Evolutionary conservation across 371 early-diverging fungal genomes (phyloP).

Genomic region (Parasitella parasitica): DNA sequence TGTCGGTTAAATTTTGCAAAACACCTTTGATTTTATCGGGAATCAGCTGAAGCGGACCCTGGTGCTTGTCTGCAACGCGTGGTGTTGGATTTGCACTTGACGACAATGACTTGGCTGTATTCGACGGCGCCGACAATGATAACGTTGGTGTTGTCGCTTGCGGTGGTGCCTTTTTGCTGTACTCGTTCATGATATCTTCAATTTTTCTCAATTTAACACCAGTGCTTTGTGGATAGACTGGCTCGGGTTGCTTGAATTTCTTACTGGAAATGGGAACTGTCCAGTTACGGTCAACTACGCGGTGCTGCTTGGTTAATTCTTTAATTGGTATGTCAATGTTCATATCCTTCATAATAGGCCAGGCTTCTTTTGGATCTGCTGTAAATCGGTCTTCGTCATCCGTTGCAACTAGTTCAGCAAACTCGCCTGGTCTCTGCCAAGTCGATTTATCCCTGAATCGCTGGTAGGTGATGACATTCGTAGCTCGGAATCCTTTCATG

Average conservation of each 20-base stretch:
- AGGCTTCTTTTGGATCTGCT: constrained; percentile 5
- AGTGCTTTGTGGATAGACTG: constrained; percentile 14
- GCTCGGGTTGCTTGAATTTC: constrained; percentile 3
- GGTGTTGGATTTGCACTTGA: not conserved
- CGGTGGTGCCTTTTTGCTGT: not conserved
- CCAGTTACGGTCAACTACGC: constrained; percentile 9
- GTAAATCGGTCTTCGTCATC: constrained; percentile 6
- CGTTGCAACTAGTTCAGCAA: not conserved
- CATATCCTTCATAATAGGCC: constrained; percentile 11
- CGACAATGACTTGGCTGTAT: not conserved
- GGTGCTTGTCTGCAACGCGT: constrained; percentile 4
- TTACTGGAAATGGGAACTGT: constrained; percentile 10
- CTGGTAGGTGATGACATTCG: constrained; percentile 4
- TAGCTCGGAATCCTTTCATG: constrained; percentile 6
- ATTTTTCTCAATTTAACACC: constrained; percentile 19
- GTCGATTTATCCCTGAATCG: constrained; percentile 2
- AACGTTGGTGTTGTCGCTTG: not conserved
- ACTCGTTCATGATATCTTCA: constrained; percentile 16
- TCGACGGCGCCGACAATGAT: not conserved
- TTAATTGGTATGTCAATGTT: not conserved
- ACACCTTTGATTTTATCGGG: constrained; percentile 12
- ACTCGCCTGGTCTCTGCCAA: constrained; percentile 1
- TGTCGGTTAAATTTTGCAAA: constrained; percentile 5
- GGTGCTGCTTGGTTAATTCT: constrained; percentile 2
- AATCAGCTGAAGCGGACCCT: not conserved